These are phyloP conservation scores for Sphaerosporella brunnea DNA, from an alignment of 495 filamentous ascomycete genomes.

Conservation along the genomic window DNA sequence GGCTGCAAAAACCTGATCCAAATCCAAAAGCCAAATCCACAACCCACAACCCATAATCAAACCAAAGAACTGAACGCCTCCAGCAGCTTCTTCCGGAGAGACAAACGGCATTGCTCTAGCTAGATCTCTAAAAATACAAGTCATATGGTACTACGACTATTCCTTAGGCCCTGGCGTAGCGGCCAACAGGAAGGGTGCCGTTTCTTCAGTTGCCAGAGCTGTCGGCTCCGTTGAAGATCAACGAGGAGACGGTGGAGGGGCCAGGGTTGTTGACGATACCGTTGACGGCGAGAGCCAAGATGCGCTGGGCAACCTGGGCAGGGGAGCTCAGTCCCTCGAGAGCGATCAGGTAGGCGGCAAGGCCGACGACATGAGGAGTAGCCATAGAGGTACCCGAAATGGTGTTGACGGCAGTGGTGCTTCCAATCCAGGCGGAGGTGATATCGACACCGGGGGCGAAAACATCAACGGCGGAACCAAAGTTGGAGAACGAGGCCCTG, in stretches of 20 bases:
- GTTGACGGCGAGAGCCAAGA: constrained; percentile 27
- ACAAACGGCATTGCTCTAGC: too few species aligned
- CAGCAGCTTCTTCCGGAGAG: too few species aligned
- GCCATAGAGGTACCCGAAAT: constrained; percentile 42
- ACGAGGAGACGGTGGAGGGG: neutral
- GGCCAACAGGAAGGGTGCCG: too few species aligned
- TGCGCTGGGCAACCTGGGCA: constrained; percentile 26
- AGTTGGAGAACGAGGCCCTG: constrained; percentile 28
- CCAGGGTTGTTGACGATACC: neutral
- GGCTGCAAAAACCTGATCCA: too few species aligned
- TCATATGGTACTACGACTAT: too few species aligned
- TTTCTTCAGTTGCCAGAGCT: too few species aligned
- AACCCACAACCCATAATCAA: too few species aligned
- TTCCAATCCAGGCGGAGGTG: constrained; percentile 27
- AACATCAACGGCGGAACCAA: constrained; percentile 26
- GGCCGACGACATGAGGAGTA: constrained; percentile 41
- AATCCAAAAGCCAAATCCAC: too few species aligned
- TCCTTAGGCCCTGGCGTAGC: too few species aligned
- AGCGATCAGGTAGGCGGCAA: constrained; percentile 36
- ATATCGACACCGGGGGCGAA: constrained; percentile 30
- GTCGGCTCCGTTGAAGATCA: constrained; percentile 7
- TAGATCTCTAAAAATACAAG: too few species aligned
- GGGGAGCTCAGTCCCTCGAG: constrained; percentile 32
- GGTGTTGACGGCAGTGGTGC: constrained; percentile 16
- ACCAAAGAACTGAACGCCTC: too few species aligned